Conservation (phyloP, 139 green algal genomes). For the Bryopsis sp. region DNA sequence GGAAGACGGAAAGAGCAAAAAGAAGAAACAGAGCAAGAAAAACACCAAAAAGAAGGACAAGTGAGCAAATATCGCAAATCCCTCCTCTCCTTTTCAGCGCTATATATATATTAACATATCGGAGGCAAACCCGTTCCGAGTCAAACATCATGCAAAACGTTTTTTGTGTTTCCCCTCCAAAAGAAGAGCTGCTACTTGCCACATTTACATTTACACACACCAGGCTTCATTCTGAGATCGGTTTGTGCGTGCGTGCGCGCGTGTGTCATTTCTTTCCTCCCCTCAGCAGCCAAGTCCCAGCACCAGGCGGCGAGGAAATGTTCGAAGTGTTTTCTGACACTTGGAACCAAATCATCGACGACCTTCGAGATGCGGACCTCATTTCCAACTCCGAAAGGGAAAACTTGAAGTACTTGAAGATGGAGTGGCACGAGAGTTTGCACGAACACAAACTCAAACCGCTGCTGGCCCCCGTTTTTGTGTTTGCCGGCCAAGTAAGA, state of each 20-base stretch:
- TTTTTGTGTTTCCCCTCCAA: too few relatives aligned
- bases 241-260: too few relatives aligned
- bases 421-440: conserved; percentile 21
- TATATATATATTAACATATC: too few relatives aligned
- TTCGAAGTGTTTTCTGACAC: conserved; percentile 14
- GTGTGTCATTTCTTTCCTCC: too few relatives aligned
- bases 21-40: conserved; percentile 1
- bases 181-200: too few relatives aligned
- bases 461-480: conserved; percentile 25
- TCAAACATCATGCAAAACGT: too few relatives aligned
- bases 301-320: background rate
- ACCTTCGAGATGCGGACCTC: conserved; percentile 32
- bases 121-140: too few relatives aligned
- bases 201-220: too few relatives aligned
- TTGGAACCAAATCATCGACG: conserved; percentile 33
- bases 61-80: background rate
- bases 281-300: too few relatives aligned
- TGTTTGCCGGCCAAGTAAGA: conserved; percentile 28
- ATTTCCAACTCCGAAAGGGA: conserved; percentile 34
- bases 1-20: background rate
- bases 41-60: conserved; percentile 13
- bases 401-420: conserved; percentile 22
- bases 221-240: too few relatives aligned
- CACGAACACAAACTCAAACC: conserved; percentile 20
- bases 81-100: too few relatives aligned